Conservation (phyloP, 306 rosid genomes). For the Ziziphus jujuba region DNA sequence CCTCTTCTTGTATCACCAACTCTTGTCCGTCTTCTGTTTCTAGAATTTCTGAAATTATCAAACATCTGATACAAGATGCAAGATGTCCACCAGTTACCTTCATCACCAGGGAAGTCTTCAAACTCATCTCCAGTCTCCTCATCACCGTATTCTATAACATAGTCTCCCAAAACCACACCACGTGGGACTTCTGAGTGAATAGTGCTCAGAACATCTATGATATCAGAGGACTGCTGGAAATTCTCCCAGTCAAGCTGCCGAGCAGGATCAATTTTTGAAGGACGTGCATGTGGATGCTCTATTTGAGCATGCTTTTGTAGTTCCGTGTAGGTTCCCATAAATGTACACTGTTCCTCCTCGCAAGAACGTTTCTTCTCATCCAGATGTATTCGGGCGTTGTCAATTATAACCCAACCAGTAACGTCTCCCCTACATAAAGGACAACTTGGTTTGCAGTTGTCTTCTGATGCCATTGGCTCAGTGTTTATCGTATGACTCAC, state of each 20-base stretch:
- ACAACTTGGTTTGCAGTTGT: conserved; percentile 55
- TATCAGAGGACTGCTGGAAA: conserved; percentile 95
- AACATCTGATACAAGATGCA: conserved; percentile 90
- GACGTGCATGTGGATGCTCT: conserved; percentile 88
- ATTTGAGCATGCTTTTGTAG: conserved; percentile 72
- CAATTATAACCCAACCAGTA: conserved; percentile 76
- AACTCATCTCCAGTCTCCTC: conserved; percentile 80
- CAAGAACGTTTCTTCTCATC: conserved; percentile 87
- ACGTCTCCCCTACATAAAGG: conserved; percentile 96
- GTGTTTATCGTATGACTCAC: conserved; percentile 28
- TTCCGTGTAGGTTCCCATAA: conserved; percentile 75
- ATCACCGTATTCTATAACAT: conserved; percentile 91
- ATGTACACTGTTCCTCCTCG: conserved; percentile 66
- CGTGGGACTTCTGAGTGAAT: conserved; percentile 90
- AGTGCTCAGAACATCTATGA: conserved; percentile 93
- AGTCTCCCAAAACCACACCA: conserved; percentile 92
- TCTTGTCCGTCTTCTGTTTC: conserved; percentile 87
- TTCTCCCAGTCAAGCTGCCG: conserved; percentile 97
- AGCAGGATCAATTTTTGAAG: conserved; percentile 91
- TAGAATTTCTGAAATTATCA: conserved; percentile 79
- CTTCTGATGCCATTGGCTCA: conserved; percentile 48
- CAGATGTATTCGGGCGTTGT: conserved; percentile 63
- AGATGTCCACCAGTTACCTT: conserved; percentile 97
- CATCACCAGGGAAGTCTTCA: conserved; percentile 81
- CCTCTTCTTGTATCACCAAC: conserved; percentile 63